Conservation (phyloP, 257 asterid species). For the Primulina huaijiensis region DNA sequence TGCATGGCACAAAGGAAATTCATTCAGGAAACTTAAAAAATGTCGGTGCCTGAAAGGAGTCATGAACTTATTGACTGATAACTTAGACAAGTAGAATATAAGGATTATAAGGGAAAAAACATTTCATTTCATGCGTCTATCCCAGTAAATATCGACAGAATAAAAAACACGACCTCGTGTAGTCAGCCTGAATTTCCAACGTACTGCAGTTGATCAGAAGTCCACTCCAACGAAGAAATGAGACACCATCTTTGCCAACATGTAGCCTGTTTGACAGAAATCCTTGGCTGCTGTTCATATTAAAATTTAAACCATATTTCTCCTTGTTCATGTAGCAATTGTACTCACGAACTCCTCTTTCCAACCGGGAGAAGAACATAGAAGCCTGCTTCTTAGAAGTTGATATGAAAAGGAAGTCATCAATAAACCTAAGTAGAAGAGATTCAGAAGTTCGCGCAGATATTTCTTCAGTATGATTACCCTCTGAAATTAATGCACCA, state of each 20-base stretch:
- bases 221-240: slow-evolving; percentile 94
- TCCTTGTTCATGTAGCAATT: slow-evolving; percentile 81
- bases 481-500: slow-evolving; percentile 33
- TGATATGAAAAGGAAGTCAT: slow-evolving; percentile 79
- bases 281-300: slow-evolving; percentile 29
- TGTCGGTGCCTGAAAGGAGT: no score
- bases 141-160: slow-evolving; percentile 1
- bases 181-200: slow-evolving; percentile 93
- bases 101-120: not conserved
- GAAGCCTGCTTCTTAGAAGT: slow-evolving; percentile 81
- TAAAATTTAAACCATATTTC: slow-evolving; percentile 71
- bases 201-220: slow-evolving; percentile 70
- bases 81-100: not conserved
- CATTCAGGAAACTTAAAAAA: no score
- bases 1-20: no score
- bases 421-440: slow-evolving; percentile 72
- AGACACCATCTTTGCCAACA: slow-evolving; percentile 59
- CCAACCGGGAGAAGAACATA: slow-evolving; percentile 57
- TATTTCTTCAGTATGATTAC: slow-evolving; percentile 16
- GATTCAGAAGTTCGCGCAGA: slow-evolving; percentile 31
- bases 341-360: slow-evolving; percentile 68
- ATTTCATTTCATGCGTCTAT: slow-evolving; percentile 1
- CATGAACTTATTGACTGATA: not conserved
- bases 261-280: slow-evolving; percentile 43
- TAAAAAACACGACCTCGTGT: slow-evolving; percentile 55